Evolutionary conservation across 768 basidiomycete species (phyloP).

Genomic region (Collybia sp.): DNA sequence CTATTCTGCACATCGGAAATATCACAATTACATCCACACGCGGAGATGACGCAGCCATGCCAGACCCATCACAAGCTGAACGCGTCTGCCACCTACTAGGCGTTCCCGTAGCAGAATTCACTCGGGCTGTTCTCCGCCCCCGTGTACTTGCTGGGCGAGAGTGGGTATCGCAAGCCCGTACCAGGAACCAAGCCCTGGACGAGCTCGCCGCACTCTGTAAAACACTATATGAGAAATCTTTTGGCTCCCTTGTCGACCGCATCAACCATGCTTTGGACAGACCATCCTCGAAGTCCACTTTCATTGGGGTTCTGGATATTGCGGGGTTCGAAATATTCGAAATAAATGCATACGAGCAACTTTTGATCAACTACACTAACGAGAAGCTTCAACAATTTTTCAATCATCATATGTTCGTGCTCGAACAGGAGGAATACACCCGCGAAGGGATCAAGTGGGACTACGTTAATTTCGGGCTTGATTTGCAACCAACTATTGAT

Average conservation of each 20-base stretch:
- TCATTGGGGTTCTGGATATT: conserved; percentile 98
- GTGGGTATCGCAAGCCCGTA: conserved; percentile 94
- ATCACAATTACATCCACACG: conserved; percentile 77
- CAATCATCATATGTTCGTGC: conserved; percentile 99
- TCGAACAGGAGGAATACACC: conserved; percentile 98
- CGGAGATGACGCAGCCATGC: conserved; percentile 75
- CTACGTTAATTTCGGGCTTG: conserved; percentile 96
- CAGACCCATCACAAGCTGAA: conserved; percentile 80
- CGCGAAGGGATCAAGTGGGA: conserved; percentile 97
- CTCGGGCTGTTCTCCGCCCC: conserved; percentile 82
- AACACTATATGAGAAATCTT: conserved; percentile 95
- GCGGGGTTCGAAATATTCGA: conserved; percentile 99
- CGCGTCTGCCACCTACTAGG: conserved; percentile 90
- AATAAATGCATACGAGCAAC: conserved; percentile 92
- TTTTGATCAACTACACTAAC: conserved; percentile 98
- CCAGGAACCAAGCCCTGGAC: conserved; percentile 86
- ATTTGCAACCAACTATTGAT: conserved; percentile 97
- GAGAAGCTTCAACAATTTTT: conserved; percentile 98
- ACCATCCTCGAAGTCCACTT: conserved; percentile 86
- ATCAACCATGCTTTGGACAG: conserved; percentile 94
- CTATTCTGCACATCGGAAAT: conserved; percentile 94
- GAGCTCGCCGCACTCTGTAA: conserved; percentile 91
- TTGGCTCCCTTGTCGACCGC: conserved; percentile 88
- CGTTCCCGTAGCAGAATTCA: conserved; percentile 82
- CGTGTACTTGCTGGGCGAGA: conserved; percentile 92